Conservation (phyloP, 1,284 basidiomycete genomes). For the Chalciporus piperatoides region DNA sequence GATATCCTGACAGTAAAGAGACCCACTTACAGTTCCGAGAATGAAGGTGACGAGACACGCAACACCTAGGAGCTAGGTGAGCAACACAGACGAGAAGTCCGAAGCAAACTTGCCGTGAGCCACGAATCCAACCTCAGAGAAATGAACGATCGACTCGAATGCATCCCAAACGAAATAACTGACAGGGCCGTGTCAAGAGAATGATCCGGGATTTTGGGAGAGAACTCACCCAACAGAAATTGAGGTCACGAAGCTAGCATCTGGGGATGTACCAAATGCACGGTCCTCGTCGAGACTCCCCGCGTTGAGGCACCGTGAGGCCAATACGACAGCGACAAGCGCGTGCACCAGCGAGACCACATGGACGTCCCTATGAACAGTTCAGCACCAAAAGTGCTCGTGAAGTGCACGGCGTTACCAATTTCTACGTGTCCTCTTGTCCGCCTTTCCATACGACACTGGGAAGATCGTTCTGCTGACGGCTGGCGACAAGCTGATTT, state of each 20-base stretch:
- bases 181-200: constrained; percentile 1
- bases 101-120: constrained; percentile 49
- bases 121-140: constrained; percentile 55
- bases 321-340: constrained; percentile 41
- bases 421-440: constrained; percentile 44
- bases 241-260: constrained; percentile 37
- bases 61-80: constrained; percentile 38
- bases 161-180: constrained; percentile 58
- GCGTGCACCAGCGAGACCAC: constrained; percentile 51
- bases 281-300: constrained; percentile 41
- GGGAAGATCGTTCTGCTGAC: constrained; percentile 43
- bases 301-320: constrained; percentile 37
- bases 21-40: constrained; percentile 54
- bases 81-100: not conserved
- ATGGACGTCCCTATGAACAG: constrained; percentile 45
- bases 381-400: constrained; percentile 4
- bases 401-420: constrained; percentile 40
- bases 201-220: not conserved
- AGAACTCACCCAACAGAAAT: constrained; percentile 45
- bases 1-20: not conserved
- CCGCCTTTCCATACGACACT: constrained; percentile 40
- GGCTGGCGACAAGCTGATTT: constrained; percentile 49
- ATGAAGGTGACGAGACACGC: constrained; percentile 58
- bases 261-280: constrained; percentile 46
- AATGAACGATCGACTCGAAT: constrained; percentile 45